phyloP scores from a whole-genome alignment of 148 eudicot species.

The Amaranthus palmeri region DNA sequence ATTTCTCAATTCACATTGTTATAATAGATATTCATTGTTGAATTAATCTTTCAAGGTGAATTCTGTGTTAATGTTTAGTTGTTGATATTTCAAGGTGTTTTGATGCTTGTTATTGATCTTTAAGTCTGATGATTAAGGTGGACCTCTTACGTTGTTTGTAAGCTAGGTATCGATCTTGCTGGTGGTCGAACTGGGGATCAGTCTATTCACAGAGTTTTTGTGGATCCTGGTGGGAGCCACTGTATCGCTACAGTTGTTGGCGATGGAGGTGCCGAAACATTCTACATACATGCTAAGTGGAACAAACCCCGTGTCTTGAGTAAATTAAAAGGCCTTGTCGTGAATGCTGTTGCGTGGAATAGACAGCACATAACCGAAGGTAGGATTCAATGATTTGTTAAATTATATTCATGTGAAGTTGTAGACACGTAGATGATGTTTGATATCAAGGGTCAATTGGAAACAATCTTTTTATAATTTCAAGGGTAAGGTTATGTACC shows the following conservation, averaged over 20 bases:
- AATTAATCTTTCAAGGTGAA: not conserved
- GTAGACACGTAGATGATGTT: no score
- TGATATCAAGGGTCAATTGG: no score
- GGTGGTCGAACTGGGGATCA: slow-evolving; percentile 86
- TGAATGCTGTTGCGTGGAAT: slow-evolving; percentile 96
- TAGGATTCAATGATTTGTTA: slow-evolving; percentile 9
- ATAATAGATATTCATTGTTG: not conserved
- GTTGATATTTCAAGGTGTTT: not conserved
- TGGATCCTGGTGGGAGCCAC: slow-evolving; percentile 96
- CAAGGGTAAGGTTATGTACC: no score
- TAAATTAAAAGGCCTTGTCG: slow-evolving; percentile 75
- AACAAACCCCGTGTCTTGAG: slow-evolving; percentile 68
- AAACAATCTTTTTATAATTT: no score
- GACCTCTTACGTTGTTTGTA: slow-evolving; percentile 10
- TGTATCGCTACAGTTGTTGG: slow-evolving; percentile 92
- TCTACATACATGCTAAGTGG: slow-evolving; percentile 91
- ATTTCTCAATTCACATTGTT: no score
- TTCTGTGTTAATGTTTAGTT: not conserved
- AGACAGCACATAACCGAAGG: slow-evolving; percentile 92
- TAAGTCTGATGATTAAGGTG: not conserved
- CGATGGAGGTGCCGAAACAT: slow-evolving; percentile 85
- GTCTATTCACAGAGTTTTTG: slow-evolving; percentile 84
- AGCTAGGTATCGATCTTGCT: slow-evolving; percentile 81
- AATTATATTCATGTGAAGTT: not conserved
- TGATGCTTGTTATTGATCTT: not conserved